Base-by-base conservation (phyloP, 169 alveolate species). In the Plasmodium vinckei region DNA sequence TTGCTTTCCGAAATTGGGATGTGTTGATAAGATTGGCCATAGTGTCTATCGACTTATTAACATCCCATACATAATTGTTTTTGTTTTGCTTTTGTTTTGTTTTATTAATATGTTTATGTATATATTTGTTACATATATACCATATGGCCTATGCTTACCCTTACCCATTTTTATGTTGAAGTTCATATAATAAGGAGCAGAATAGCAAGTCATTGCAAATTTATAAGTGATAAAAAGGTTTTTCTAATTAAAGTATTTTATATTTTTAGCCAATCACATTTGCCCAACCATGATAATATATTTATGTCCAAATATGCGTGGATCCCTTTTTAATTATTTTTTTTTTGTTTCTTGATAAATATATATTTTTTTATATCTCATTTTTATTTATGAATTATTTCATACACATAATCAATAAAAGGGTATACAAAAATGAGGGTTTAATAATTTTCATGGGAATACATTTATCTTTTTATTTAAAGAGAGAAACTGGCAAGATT, bases 181-280 rank as follows among this genome's bases (percentile, higher is more conserved):
- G 67, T 82, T 82, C 84, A 19, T 67, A 19, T 60, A 65, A 56
- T 82, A 82, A 69, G 82, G 90, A 65, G 60, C 33, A 60, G 42
- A 49, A 63, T 27, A 68, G 84, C 82, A 82, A 44, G 42, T 59
- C 90, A 69, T 82, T 82, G 90, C 90, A 82, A 82, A 82, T 82
- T 82, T 82, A 82, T 61, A 82, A 82, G 84, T 65, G 90, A 82
- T 82, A 68, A 68, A 51, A 49, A 46, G 33, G 10, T 42, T 82
- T 68, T 57, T 47, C 42, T 10, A 68, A n/a, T 23, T 19, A 69
- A 67, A 69, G 47, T 82, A 21, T 61, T 56, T 68, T 82, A 51
- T 42, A 67, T 27, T 67, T 68, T 65, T 68, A 56, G 73, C 25
- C 90, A 82, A 69, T 69, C 82, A 56, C 59, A 61, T 51, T 51